Evolutionary conservation across 257 asterid genomes (phyloP), one percentile per base, ranked within the genome.

Genomic region (Gardenia jasminoides): DNA sequence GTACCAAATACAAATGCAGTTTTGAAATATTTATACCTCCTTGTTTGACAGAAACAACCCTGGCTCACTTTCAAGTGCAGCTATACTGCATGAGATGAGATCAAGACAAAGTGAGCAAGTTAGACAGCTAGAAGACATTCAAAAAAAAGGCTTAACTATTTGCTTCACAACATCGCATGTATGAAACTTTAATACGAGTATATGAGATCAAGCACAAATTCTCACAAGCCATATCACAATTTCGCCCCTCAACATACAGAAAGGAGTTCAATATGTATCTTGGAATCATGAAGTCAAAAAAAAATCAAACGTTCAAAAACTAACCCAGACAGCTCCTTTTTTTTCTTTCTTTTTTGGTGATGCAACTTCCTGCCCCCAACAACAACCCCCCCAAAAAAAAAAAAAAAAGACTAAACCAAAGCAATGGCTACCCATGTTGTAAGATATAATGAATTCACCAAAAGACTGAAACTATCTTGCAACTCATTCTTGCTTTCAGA

Each of bases 41-140:
- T 92, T 93, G 88, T 91, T 81, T 10, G 91, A 82, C 84, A 89
- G 79, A 87, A 96, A 89, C 82, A 96, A 81, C 67, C 98, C 98
- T 0, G 98, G 97, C 89, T 91, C 95, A 46, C 97, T 93, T 87
- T 96, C 99, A 43, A 96, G 97, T 56, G 90, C 98, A 3, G 91
- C 90, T 69, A 89, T 93, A 82, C 99, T 96, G 92, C 89, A 87
- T 22, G 52, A 47, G 46, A 73, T 47, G 86, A 80, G 67, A 75
- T 81, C 48, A 82, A 77, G 16, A 26, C 0, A 39, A 77, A 47
- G 22, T 78, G 28, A 67, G 54, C 22, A 59, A 41, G 11, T 41
- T 66, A 66, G 56, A 70, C 46, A 31, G 67, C 76, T 70, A 78
- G 30, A 16, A 12, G 6, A 20, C 16, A 61, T 22, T 24, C 1